These are phyloP conservation scores for Aulographum hederae DNA, from an alignment of 2,329 filamentous ascomycete genomes.

Conservation along the genomic window DNA sequence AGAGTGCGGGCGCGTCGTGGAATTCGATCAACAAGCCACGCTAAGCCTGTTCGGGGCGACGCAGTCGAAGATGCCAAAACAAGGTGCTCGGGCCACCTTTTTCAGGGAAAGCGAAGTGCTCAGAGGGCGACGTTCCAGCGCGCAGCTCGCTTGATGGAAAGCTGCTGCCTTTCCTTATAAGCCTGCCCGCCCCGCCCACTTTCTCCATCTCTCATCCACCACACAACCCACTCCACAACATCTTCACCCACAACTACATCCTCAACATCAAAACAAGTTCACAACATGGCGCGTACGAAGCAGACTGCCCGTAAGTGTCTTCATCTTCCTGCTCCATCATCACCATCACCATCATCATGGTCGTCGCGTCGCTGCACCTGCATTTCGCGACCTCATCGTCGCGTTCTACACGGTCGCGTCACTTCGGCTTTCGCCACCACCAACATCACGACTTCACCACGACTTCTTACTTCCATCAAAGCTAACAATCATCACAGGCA, in stretches of 20 bases:
- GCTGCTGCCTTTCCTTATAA: too few species aligned
- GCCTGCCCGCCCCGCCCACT: too few species aligned
- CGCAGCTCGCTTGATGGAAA: too few species aligned
- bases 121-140: too few species aligned
- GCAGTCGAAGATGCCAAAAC: too few species aligned
- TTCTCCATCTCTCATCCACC: too few species aligned
- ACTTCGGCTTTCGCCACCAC: constrained; percentile 7
- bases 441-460: constrained; percentile 8
- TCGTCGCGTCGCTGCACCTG: constrained; percentile 7
- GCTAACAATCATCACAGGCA: constrained; percentile 32
- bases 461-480: constrained; percentile 5
- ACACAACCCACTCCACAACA: constrained; percentile 8
- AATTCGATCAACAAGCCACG: too few species aligned
- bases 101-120: too few species aligned
- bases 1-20: too few species aligned
- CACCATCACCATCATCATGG: constrained; percentile 7
- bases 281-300: constrained; percentile 34
- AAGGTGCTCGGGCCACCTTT: too few species aligned
- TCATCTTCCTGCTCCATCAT: too few species aligned
- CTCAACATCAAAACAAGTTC: constrained; percentile 6
- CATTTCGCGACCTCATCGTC: constrained; percentile 5
- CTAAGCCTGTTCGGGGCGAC: too few species aligned
- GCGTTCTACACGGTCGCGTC: constrained; percentile 6
- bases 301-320: constrained; percentile 34
- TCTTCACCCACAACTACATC: constrained; percentile 5